These are phyloP conservation scores for Trichoderma reesei DNA, from an alignment of 495 filamentous ascomycete genomes.

Conservation along the genomic window DNA sequence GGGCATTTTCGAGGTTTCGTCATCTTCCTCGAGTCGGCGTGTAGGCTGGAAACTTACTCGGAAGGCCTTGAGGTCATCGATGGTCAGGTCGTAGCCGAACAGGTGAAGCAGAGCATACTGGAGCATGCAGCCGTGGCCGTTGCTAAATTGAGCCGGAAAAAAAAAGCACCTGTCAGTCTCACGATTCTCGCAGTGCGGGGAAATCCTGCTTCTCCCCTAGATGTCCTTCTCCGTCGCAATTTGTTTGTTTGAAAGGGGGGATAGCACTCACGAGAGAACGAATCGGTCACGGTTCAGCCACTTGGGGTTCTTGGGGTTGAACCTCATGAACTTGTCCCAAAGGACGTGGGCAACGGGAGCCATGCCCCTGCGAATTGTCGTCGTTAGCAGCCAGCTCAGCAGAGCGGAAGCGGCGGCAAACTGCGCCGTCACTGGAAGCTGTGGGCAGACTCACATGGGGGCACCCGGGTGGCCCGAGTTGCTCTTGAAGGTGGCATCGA, in stretches of 20 bases:
- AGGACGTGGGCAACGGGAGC: slow-evolving; percentile 94
- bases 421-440: slow-evolving; percentile 5
- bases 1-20: neutral
- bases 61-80: slow-evolving; percentile 94
- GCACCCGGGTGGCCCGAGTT: slow-evolving; percentile 99
- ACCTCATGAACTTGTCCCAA: slow-evolving; percentile 98
- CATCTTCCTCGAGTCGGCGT: neutral
- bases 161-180: neutral
- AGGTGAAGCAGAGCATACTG: slow-evolving; percentile 98
- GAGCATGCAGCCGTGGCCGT: slow-evolving; percentile 98
- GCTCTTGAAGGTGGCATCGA: slow-evolving; percentile 92
- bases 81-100: slow-evolving; percentile 73
- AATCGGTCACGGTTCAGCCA: slow-evolving; percentile 98
- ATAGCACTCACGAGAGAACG: slow-evolving; percentile 82
- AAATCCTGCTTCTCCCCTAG: neutral
- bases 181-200: neutral
- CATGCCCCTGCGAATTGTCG: slow-evolving; percentile 58
- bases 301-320: slow-evolving; percentile 97
- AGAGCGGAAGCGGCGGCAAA: slow-evolving; percentile 9
- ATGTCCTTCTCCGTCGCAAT: too few species aligned
- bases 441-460: slow-evolving; percentile 55
- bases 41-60: slow-evolving; percentile 54
- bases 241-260: neutral
- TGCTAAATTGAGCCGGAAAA: slow-evolving; percentile 45
- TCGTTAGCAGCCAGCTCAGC: slow-evolving; percentile 12